Evolutionary conservation across 768 basidiomycete genomes (phyloP), one percentile per base, ranked within the genome.

Genomic region (Pisolithus albus): DNA sequence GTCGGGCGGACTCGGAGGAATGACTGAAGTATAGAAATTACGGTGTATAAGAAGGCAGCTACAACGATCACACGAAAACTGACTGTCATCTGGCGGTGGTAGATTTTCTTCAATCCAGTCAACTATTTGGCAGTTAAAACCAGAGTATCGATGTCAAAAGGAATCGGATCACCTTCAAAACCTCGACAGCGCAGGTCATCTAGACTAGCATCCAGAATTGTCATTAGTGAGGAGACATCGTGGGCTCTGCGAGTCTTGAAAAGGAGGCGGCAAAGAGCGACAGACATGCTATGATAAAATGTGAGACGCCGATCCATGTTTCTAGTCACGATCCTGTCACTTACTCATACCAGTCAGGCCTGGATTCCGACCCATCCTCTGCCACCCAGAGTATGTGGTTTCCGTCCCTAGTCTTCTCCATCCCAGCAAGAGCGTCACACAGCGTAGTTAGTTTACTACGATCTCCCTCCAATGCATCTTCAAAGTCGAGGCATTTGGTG

Each of bases 191-290:
- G 82, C 51, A 94, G 70, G 10, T 87, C 81, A 44, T 81, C 75
- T n/a, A 95, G 66, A 51, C 92, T 86, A 0, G 92, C 94, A 0
- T 88, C 88, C 16, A 97, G 74, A 43, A 97, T 89, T 0, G 92
- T 94, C 79, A 89, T 86, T 55, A 96, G 83, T 8, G 95, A 67
- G 13, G 96, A 71, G 0, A 87, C 83, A 62, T 97, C 92, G 59
- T 92, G 88, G 16, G 83, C 78, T 64, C 86, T 84, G 2, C 84
- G 82, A 1, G 79, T 73, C 47, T 83, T 77, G 56, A 95, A 87
- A 28, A 94, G 69, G 5, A 85, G 67, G 10, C 82, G 81, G 64
- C 88, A 89, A 16, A 96, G 72, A 0, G 87, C 83, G 1, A 82
- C 82, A 0, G 92, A 84, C 7, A 95, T 83, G 64, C 90, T 92